phyloP scores from a whole-genome alignment of 345 rosid genomes.

The Ceriops tagal region DNA sequence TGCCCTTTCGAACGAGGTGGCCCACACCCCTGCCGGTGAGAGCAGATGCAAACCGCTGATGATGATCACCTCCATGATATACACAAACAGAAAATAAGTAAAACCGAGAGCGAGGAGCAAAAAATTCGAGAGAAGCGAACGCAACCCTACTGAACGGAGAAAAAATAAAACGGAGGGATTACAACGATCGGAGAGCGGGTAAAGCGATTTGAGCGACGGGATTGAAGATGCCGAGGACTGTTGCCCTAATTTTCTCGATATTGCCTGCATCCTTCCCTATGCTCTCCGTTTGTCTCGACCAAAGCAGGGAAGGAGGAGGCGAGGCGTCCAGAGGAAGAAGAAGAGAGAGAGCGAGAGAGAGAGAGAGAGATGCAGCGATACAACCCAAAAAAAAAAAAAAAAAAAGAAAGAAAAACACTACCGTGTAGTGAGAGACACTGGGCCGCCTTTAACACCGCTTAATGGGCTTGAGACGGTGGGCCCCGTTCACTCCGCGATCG shows the following conservation, averaged over 20 bases:
- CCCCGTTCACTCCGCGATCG: too few species aligned
- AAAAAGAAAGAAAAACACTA: accelerated
- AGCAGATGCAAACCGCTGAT: slow-evolving; percentile 59
- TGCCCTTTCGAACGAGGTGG: slow-evolving; percentile 91
- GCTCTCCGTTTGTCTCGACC: too few species aligned
- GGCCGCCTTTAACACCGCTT: too few species aligned
- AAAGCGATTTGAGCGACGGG: slow-evolving; percentile 47
- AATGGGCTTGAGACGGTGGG: too few species aligned
- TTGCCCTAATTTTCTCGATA: slow-evolving; percentile 60
- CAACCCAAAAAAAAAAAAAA: background rate
- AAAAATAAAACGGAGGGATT: slow-evolving; percentile 5
- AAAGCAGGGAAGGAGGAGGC: background rate
- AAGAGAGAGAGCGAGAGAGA: background rate
- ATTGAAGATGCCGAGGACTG: slow-evolving; percentile 47
- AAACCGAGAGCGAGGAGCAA: background rate
- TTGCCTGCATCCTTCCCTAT: slow-evolving; percentile 56
- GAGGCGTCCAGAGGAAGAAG: background rate
- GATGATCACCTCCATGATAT: slow-evolving; percentile 61
- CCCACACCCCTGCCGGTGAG: slow-evolving; percentile 62
- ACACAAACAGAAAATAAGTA: slow-evolving; percentile 8
- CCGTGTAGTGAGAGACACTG: background rate
- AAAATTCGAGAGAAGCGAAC: background rate
- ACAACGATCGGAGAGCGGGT: slow-evolving; percentile 55
- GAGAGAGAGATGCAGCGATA: background rate
- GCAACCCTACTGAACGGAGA: slow-evolving; percentile 1